A percentile compares a stretch with the other conserved stretches of the same genome.
These are phyloP conservation scores for Pythium monospermum DNA, from an alignment of 352 stramenopile genomes.

Conservation along the genomic window DNA sequence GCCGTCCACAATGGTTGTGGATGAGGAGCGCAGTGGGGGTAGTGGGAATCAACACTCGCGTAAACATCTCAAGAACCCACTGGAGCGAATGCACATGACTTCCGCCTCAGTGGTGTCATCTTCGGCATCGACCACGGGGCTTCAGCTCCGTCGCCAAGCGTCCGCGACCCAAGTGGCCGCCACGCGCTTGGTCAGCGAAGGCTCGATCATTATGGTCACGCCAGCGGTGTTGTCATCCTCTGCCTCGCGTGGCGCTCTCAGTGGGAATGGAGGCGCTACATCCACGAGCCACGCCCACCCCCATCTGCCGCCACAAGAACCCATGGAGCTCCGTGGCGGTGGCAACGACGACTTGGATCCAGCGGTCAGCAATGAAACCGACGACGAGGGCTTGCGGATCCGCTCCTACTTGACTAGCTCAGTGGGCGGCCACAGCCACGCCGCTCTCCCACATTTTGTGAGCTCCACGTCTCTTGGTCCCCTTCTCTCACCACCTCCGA, in stretches of 20 bases:
- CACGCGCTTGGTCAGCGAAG: constrained; percentile 16
- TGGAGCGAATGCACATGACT: constrained; percentile 41
- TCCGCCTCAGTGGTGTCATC: constrained; percentile 7
- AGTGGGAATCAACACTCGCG: constrained; percentile 17
- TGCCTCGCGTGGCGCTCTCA: constrained; percentile 2
- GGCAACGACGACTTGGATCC: background rate
- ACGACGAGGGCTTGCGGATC: constrained; percentile 14
- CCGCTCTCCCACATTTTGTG: constrained; percentile 9
- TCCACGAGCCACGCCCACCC: background rate
- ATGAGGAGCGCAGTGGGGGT: background rate
- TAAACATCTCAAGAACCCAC: constrained; percentile 58
- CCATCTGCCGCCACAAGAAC: too few species aligned
- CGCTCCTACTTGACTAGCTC: too few species aligned
- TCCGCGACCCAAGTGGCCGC: constrained; percentile 14
- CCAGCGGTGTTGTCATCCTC: constrained; percentile 11
- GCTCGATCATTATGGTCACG: constrained; percentile 14
- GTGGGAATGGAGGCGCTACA: background rate
- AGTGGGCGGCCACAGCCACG: background rate
- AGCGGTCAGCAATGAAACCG: background rate
- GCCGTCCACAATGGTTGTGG: background rate
- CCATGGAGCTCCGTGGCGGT: too few species aligned
- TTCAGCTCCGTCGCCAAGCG: constrained; percentile 17
- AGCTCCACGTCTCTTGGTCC: constrained; percentile 20
- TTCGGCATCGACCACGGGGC: background rate
- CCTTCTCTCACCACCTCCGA: too few species aligned